Conservation (phyloP, 441 rosid genomes). For the Lagerstroemia fauriei region DNA sequence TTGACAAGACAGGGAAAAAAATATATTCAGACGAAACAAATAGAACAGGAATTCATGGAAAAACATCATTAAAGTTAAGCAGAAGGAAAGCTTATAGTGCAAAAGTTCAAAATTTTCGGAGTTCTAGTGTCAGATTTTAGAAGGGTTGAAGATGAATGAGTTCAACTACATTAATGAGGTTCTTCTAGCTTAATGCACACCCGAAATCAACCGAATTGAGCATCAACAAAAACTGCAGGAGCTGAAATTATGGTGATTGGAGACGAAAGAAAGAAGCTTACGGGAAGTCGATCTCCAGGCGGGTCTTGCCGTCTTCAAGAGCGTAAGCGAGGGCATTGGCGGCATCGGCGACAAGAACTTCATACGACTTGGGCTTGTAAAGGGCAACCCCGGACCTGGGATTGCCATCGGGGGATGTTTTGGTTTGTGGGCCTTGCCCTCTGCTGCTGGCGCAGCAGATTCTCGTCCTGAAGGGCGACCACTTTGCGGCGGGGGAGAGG, state of each 20-base stretch:
- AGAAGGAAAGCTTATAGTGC: background rate
- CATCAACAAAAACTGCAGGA: background rate
- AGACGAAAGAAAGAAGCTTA: constrained; percentile 30
- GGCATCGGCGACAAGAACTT: constrained; percentile 74
- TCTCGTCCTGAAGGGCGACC: constrained; percentile 20
- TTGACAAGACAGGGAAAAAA: constrained; percentile 8
- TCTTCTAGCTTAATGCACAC: background rate
- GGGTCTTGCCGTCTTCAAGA: constrained; percentile 68
- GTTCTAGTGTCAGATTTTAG: background rate
- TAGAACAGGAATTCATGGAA: background rate
- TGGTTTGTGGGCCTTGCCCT: constrained; percentile 27
- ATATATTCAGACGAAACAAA: background rate
- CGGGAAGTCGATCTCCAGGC: constrained; percentile 91
- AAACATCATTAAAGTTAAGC: background rate
- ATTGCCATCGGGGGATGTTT: constrained; percentile 37
- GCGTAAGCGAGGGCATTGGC: constrained; percentile 72
- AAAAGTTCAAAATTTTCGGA: background rate
- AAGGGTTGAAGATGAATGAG: background rate
- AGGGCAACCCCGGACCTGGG: constrained; percentile 65
- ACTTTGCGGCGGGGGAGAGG: constrained; percentile 11
- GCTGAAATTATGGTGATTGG: background rate
- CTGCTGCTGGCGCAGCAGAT: constrained; percentile 33
- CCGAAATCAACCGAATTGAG: background rate
- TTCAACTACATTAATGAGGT: background rate
- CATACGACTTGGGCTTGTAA: constrained; percentile 88